phyloP scores from a whole-genome alignment of 805 yeast genomes.

The Ogataea nakhonphanomensis region DNA sequence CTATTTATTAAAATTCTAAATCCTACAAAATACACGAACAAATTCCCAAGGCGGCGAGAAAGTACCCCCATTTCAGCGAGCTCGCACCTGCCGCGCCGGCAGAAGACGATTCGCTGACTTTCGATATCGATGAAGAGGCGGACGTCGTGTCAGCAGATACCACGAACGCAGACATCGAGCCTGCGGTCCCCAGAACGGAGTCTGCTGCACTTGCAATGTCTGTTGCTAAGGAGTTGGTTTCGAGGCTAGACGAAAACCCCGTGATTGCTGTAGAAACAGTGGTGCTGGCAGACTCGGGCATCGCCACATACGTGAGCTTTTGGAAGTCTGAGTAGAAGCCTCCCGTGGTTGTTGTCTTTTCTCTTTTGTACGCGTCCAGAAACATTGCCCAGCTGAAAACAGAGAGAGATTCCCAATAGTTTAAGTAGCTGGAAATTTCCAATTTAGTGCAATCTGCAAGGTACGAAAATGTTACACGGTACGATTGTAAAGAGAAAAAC shows the following conservation, averaged over 20 bases:
- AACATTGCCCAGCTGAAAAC: constrained; percentile 1
- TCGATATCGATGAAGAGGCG: not conserved
- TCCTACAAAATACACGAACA: constrained; percentile 3
- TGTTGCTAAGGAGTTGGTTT: constrained; percentile 1
- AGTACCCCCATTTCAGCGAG: constrained; percentile 7
- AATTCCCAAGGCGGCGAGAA: not conserved
- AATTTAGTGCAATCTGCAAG: not conserved
- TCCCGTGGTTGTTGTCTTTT: constrained; percentile 12
- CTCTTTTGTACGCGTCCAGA: constrained; percentile 10
- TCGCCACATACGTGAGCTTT: constrained; percentile 18
- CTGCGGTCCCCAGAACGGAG: constrained; percentile 8
- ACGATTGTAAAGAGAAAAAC: not conserved
- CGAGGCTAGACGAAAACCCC: constrained; percentile 2
- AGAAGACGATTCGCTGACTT: not conserved
- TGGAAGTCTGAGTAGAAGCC: constrained; percentile 20
- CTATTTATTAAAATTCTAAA: not conserved
- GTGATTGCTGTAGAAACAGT: constrained; percentile 10
- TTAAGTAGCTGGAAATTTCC: not conserved
- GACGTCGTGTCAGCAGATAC: not conserved
- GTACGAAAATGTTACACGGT: not conserved
- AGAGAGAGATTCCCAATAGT: not conserved
- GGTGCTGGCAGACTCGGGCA: constrained; percentile 11
- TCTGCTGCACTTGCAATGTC: constrained; percentile 1
- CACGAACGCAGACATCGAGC: not conserved
- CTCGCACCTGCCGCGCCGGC: constrained; percentile 1